Base-by-base conservation (phyloP, 2,329 filamentous ascomycete genomes). In the Aspergillus sp. region DNA sequence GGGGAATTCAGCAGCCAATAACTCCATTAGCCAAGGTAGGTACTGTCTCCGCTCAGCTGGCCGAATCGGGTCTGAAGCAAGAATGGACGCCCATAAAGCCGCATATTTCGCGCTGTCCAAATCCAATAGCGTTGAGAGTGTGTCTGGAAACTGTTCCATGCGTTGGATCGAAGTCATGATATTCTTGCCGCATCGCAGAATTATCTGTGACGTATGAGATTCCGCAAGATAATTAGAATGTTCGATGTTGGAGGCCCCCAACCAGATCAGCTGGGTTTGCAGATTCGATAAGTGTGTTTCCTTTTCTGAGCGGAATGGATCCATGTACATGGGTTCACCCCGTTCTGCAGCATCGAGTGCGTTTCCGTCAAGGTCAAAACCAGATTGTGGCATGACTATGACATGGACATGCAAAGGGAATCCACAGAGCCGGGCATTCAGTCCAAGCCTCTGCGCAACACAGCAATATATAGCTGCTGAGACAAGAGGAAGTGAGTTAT, bases 321-420 rank as follows among this genome's bases (percentile, higher is more conserved):
- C 88, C 53, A 96, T 74, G 61, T 88, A 94, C 79, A 95, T 91
- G 41, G 74, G 72, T 48, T 77, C 73, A 5, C 65, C 65, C 26
- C 38, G 47, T 9, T 46, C 45, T 29, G 48, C 43, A 19, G 35
- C 39, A 10, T 44, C 47, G 8, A 66, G 47, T 40, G 52, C 41
- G 48, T 67, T 56, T 45, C 66, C 80, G 60, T 88, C 79, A 43
- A 89, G 67, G 30, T 82, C 80, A 56, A 78, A 65, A 2, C 80
- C 80, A 0, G 70, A 62, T 0, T 77, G 75, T 4, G 85, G 78
- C 43, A 79, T 74, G 8, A 97, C 80, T 44, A 94, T 81, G 12
- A 82, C 86, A 61, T 94, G 85, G 9, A 95, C 87, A 61, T 96
- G 89, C 53, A 81, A 86, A 3, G 91, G 88, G 58, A 91, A 86